Evolutionary conservation across 1,284 basidiomycete species (phyloP).

Genomic region (Volvariella volvacea): DNA sequence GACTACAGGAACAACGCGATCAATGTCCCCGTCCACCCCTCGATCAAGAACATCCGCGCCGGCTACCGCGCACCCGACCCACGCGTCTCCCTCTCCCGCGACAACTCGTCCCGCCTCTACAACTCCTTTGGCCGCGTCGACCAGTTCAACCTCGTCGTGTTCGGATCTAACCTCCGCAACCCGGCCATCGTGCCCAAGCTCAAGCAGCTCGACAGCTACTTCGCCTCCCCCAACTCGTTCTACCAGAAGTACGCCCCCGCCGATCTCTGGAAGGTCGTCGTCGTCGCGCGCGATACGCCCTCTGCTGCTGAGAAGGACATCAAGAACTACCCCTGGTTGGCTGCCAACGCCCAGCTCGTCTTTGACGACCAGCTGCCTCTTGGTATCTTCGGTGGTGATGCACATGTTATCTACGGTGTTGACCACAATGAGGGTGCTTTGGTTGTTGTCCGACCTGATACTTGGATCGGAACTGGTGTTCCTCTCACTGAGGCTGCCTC

Average conservation of each 20-base stretch:
- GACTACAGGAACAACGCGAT: conserved; percentile 7
- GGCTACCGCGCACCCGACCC: conserved; percentile 8
- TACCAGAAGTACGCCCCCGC: conserved; percentile 4
- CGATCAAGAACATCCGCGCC: conserved; percentile 4
- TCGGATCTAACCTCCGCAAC: conserved; percentile 5
- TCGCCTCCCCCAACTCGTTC: conserved; percentile 7
- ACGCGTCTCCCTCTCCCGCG: conserved; percentile 4
- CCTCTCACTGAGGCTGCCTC: conserved; percentile 19
- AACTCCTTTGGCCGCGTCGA: conserved; percentile 7
- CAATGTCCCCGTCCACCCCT: conserved; percentile 4
- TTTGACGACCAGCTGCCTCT: conserved; percentile 7
- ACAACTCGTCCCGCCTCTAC: conserved; percentile 6
- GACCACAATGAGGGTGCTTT: conserved; percentile 38
- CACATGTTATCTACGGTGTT: conserved; percentile 8
- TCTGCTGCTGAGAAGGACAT: conserved; percentile 2
- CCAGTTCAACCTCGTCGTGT: conserved; percentile 8
- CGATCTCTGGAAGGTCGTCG: conserved; percentile 6
- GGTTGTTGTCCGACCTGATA: conserved; percentile 68
- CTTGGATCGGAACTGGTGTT: conserved; percentile 58
- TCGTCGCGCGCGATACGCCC: conserved; percentile 5
- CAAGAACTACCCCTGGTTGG: conserved; percentile 1
- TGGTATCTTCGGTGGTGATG: conserved; percentile 8
- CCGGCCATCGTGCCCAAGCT: conserved; percentile 2
- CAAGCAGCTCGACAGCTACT: conserved; percentile 6
- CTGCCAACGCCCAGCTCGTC: conserved; percentile 4